Conservation (phyloP, 768 basidiomycete genomes). For the Amanita molliuscula region DNA sequence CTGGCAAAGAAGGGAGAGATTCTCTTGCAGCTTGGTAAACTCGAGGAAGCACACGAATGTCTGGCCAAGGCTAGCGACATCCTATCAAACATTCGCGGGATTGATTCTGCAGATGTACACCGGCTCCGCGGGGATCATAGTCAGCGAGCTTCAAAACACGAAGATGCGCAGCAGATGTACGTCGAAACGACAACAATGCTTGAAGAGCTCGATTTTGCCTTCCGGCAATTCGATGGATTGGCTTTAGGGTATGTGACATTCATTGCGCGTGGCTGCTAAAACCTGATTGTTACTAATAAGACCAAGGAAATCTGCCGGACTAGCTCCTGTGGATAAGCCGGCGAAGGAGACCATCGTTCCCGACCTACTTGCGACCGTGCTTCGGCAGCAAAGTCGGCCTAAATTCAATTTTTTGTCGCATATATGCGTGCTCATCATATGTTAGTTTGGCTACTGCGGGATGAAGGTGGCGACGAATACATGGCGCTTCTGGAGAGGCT, state of each 20-base stretch:
- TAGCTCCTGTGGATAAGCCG: constrained; percentile 18
- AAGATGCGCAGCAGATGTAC: constrained; percentile 44
- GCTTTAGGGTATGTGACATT: constrained; percentile 29
- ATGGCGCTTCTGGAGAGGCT: constrained; percentile 47
- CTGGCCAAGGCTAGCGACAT: constrained; percentile 40
- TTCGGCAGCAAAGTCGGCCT: constrained; percentile 59
- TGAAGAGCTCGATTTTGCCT: constrained; percentile 47
- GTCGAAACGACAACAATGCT: constrained; percentile 47
- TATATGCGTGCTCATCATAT: constrained; percentile 1
- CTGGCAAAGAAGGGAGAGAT: constrained; percentile 61
- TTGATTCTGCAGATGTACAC: constrained; percentile 48
- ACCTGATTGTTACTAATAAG: constrained; percentile 15
- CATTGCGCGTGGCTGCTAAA: background rate
- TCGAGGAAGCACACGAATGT: constrained; percentile 45
- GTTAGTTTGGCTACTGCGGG: constrained; percentile 58
- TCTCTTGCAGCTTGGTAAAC: constrained; percentile 47
- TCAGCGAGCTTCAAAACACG: constrained; percentile 25
- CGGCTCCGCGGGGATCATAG: constrained; percentile 48
- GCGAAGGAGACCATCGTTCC: constrained; percentile 46
- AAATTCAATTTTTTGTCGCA: background rate
- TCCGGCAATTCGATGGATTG: constrained; percentile 40
- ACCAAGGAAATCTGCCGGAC: constrained; percentile 33
- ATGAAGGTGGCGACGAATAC: constrained; percentile 43
- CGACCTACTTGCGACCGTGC: constrained; percentile 45
- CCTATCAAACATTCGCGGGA: constrained; percentile 35